A percentile compares a stretch with the other conserved stretches of the same genome.
These are phyloP conservation scores for Boletus sp. DNA, from an alignment of 1,284 basidiomycete species.

Conservation along the genomic window DNA sequence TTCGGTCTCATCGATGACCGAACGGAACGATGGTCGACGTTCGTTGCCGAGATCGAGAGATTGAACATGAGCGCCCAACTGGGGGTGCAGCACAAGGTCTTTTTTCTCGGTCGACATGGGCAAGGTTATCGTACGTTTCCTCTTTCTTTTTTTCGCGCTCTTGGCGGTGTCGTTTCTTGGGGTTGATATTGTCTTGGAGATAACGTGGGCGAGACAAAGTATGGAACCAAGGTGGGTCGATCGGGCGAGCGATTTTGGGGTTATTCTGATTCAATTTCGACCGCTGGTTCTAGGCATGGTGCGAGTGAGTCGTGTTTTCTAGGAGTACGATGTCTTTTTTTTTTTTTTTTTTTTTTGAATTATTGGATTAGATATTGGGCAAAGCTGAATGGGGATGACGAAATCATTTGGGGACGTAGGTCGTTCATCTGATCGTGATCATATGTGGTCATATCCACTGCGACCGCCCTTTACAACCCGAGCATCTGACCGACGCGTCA, in stretches of 20 bases:
- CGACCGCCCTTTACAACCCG: neutral
- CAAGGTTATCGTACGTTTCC: constrained; percentile 51
- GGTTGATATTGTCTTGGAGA: constrained; percentile 41
- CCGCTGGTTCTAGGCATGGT: constrained; percentile 41
- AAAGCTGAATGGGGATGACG: constrained; percentile 63
- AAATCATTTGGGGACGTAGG: constrained; percentile 77
- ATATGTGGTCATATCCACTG: too few species aligned
- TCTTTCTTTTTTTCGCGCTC: too few species aligned
- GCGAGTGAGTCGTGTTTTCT: constrained; percentile 40
- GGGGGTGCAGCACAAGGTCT: constrained; percentile 53
- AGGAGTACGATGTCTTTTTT: neutral
- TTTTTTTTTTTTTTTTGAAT: constrained; percentile 3
- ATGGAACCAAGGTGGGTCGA: constrained; percentile 54
- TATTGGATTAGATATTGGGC: constrained; percentile 56
- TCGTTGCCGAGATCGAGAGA: constrained; percentile 39
- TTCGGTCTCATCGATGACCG: constrained; percentile 60
- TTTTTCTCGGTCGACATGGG: constrained; percentile 69
- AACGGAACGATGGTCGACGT: constrained; percentile 49
- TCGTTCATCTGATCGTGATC: constrained; percentile 17
- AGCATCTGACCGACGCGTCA: neutral
- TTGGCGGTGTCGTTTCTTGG: neutral
- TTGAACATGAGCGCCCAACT: constrained; percentile 44
- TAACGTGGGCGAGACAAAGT: constrained; percentile 69
- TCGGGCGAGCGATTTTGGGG: neutral
- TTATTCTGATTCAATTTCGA: neutral